A percentile compares a stretch with the other conserved stretches of the same genome.
Evolutionary conservation across 2,329 filamentous ascomycete species (phyloP).

Genomic region (Balansia obtecta): DNA sequence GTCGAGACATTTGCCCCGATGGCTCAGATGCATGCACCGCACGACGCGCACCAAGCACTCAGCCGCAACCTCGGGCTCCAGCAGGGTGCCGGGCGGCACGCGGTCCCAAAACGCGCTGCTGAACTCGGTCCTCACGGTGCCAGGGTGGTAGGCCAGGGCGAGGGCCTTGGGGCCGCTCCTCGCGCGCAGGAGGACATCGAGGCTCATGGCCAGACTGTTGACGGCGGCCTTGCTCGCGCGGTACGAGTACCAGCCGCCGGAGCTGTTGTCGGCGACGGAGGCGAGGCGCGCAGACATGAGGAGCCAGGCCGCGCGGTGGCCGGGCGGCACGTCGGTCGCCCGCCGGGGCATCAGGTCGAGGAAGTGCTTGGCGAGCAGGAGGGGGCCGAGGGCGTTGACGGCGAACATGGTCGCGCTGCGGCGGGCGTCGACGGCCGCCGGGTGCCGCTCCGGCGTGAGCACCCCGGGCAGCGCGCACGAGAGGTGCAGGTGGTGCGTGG

Average conservation of each 20-base stretch:
- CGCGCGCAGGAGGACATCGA: constrained; percentile 53
- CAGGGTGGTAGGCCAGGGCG: constrained; percentile 62
- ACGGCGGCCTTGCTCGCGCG: constrained; percentile 65
- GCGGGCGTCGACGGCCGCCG: constrained; percentile 48
- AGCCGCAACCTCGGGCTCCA: constrained; percentile 54
- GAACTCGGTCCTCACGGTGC: constrained; percentile 66
- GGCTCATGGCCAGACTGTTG: constrained; percentile 56
- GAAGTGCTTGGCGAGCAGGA: constrained; percentile 70
- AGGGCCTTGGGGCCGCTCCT: constrained; percentile 50
- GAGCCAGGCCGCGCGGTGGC: constrained; percentile 51
- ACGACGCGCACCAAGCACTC: constrained; percentile 51
- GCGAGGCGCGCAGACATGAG: constrained; percentile 71
- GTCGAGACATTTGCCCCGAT: constrained; percentile 55
- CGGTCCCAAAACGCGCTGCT: constrained; percentile 60
- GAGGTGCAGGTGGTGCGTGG: constrained; percentile 50
- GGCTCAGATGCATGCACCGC: constrained; percentile 31
- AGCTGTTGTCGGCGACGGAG: constrained; percentile 55
- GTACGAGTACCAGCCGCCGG: constrained; percentile 76
- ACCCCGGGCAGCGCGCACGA: constrained; percentile 60
- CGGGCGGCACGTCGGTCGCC: constrained; percentile 17
- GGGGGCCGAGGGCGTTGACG: constrained; percentile 61
- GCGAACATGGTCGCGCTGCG: constrained; percentile 55
- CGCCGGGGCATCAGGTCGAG: constrained; percentile 53
- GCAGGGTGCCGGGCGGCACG: constrained; percentile 48
- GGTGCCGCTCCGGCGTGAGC: constrained; percentile 62